These are phyloP conservation scores for Mycena haematopus DNA, from an alignment of 768 basidiomycete genomes.

Conservation along the genomic window DNA sequence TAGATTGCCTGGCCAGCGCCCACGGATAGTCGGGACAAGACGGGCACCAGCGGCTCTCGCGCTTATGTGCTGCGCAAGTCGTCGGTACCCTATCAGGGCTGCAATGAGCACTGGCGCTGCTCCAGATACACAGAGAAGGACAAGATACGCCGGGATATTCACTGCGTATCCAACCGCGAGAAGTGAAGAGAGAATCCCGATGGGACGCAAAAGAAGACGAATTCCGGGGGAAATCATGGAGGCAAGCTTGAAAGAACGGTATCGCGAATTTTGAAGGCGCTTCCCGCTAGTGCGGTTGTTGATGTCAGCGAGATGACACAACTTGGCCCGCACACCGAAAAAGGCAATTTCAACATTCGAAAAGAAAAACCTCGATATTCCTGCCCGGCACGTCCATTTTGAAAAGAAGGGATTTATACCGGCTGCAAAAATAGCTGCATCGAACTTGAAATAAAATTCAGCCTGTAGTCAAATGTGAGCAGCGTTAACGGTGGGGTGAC, in stretches of 20 bases:
- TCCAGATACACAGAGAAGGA: background rate
- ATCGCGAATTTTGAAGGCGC: background rate
- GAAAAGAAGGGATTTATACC: too few relatives aligned
- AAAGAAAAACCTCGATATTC: too few relatives aligned
- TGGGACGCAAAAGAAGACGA: background rate
- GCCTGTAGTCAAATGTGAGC: too few relatives aligned
- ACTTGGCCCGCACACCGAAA: background rate
- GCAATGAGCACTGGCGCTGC: background rate
- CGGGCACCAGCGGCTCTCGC: conserved; percentile 3
- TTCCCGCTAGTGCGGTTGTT: conserved; percentile 8
- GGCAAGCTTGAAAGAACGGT: background rate
- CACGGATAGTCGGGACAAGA: conserved; percentile 4
- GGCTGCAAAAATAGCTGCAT: too few relatives aligned
- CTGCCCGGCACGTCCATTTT: too few relatives aligned
- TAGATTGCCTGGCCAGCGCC: conserved; percentile 12
- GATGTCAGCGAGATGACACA: conserved; percentile 2
- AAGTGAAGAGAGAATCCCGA: background rate
- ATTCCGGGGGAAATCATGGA: conserved; percentile 8
- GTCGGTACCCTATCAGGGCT: background rate
- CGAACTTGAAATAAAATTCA: too few relatives aligned
- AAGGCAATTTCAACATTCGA: too few relatives aligned
- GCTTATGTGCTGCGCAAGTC: background rate
- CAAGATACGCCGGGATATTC: background rate
- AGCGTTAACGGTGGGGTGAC: too few relatives aligned
- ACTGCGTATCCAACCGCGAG: background rate